Evolutionary conservation across 371 early-diverging fungal species (phyloP).

Genomic region (Coemansia linderi): DNA sequence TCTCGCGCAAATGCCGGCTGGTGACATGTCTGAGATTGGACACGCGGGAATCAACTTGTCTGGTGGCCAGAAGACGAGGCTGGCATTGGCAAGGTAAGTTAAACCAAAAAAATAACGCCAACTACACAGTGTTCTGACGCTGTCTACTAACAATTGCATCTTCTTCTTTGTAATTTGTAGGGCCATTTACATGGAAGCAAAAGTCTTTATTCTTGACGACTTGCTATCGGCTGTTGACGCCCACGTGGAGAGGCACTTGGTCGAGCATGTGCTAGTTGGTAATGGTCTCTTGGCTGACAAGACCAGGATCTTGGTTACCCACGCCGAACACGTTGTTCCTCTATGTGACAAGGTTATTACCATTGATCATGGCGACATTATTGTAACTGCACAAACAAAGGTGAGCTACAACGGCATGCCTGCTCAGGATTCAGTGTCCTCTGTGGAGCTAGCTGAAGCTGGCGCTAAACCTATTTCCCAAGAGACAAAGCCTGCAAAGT

Average conservation of each 20-base stretch:
- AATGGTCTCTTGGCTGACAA: slow-evolving; percentile 55
- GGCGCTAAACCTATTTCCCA: no score
- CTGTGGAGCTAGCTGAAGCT: no score
- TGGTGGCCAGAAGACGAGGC: slow-evolving; percentile 82
- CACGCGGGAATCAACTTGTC: slow-evolving; percentile 85
- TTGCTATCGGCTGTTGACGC: slow-evolving; percentile 88
- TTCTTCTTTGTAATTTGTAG: slow-evolving; percentile 19
- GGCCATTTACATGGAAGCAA: slow-evolving; percentile 81
- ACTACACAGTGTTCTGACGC: not conserved
- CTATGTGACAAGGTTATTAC: slow-evolving; percentile 19
- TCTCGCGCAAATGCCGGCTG: slow-evolving; percentile 72
- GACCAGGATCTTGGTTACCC: slow-evolving; percentile 85
- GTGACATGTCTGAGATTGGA: slow-evolving; percentile 90
- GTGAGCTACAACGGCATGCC: not conserved
- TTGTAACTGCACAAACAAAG: not conserved
- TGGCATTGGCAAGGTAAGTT: slow-evolving; percentile 67
- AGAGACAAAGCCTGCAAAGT: not conserved
- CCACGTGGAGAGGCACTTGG: slow-evolving; percentile 81
- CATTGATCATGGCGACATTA: slow-evolving; percentile 5
- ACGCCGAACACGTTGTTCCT: slow-evolving; percentile 50
- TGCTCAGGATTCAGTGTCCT: not conserved
- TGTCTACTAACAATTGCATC: not conserved
- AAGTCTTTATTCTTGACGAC: slow-evolving; percentile 81
- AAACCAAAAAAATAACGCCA: not conserved
- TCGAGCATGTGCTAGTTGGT: slow-evolving; percentile 74